A percentile compares a stretch with the other conserved stretches of the same genome.
Conservation (phyloP, 1,139 yeast species). For the Yamadazyma pseudoaaseri region DNA sequence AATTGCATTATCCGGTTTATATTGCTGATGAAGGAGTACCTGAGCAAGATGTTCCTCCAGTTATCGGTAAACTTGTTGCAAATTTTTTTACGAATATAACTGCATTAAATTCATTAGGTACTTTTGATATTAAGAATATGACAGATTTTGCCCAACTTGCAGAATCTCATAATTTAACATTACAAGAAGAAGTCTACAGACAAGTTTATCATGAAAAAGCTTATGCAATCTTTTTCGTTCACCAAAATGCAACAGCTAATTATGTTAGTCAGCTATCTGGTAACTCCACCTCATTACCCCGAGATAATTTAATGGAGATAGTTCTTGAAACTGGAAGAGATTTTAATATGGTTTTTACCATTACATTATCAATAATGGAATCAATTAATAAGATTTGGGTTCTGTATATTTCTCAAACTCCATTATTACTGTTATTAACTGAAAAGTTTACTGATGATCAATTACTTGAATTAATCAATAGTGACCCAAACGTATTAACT, state of each 20-base stretch:
- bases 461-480: constrained; percentile 14
- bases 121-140: constrained; percentile 23
- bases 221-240: constrained; percentile 31
- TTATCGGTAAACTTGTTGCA: constrained; percentile 24
- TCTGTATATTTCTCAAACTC: constrained; percentile 18
- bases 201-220: constrained; percentile 31
- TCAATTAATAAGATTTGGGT: constrained; percentile 16
- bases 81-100: constrained; percentile 24
- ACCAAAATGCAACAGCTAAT: constrained; percentile 25
- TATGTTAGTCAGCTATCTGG: constrained; percentile 19
- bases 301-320: constrained; percentile 19
- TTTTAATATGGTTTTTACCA: constrained; percentile 27
- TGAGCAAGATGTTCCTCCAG: constrained; percentile 21
- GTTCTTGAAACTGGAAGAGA: constrained; percentile 35
- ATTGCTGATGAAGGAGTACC: constrained; percentile 23
- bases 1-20: constrained; percentile 25
- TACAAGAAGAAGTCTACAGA: constrained; percentile 26
- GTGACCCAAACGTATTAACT: constrained; percentile 26
- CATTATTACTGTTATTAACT: constrained; percentile 21
- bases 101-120: constrained; percentile 20
- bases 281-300: constrained; percentile 16
- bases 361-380: constrained; percentile 19
- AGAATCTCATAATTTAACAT: constrained; percentile 17
- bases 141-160: constrained; percentile 20
- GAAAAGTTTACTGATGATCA: constrained; percentile 20